Evolutionary conservation across 1,284 basidiomycete species (phyloP), one percentile per base, ranked within the genome.

Genomic region (Tausonia pullulans): DNA sequence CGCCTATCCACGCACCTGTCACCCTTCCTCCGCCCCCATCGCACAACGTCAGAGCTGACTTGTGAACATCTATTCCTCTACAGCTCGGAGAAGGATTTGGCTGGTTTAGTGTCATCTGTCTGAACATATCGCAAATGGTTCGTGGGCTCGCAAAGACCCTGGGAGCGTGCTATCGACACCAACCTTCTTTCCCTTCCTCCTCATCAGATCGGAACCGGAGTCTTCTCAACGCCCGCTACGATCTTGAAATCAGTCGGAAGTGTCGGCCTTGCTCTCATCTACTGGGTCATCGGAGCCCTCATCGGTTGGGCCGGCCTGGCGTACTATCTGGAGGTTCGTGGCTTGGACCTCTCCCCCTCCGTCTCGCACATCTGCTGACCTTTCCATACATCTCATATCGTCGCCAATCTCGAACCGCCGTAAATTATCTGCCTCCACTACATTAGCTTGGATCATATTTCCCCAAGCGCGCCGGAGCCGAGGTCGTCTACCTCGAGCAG

Each of bases 401-500:
- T n/a, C n/a, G 49, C 11, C 49, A 11, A 51, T 51, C 49, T 51
- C 49, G 49, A 62, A 39, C 39, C 55, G 4, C 13, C 27, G 14
- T 40, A 39, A 11, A 13, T 52, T 27, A 27, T 27, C 27, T 27
- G 27, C 1, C 27, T 27, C 27, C 27, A 27, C 27, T 1, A 27
- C 27, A 27, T 27, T 27, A 27, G 56, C 66, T 71, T 45, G 59
- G 65, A n/a, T 57, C 69, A 4, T 70, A 69, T 61, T 71, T 71
- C 62, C 71, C 72, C 9, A 68, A 69, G 2, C 61, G 71, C 39
- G 68, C 65, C 4, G 72, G 71, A 10, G 68, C 65, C 14, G 68
- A 70, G 53, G 70, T 69, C 3, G 70, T 71, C 41, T 72, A 71
- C 61, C 69, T 73, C n/a, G 72, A 73, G 58, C 70, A 72, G 50